phyloP scores from a whole-genome alignment of 2,329 filamentous ascomycete species.

The Trichoderma sp. region DNA sequence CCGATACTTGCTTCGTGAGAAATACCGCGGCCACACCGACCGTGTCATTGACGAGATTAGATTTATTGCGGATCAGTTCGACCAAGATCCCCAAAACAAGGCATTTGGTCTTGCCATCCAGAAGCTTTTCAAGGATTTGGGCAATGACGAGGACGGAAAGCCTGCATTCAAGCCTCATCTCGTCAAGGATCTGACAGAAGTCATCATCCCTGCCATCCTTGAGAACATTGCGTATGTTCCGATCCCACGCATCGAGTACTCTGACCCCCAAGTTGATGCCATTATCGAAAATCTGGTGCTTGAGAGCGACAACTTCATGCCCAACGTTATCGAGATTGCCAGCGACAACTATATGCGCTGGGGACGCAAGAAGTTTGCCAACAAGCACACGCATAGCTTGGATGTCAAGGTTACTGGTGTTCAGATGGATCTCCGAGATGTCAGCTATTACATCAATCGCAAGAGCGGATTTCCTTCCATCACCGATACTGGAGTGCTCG shows the following conservation, averaged over 20 bases:
- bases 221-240: conserved; percentile 88
- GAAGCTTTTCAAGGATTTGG: conserved; percentile 86
- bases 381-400: conserved; percentile 76
- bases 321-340: conserved; percentile 84
- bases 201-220: conserved; percentile 81
- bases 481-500: conserved; percentile 83
- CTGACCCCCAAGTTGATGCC: conserved; percentile 79
- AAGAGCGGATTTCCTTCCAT: conserved; percentile 91
- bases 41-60: conserved; percentile 86
- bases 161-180: conserved; percentile 89
- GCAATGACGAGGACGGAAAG: conserved; percentile 82
- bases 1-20: conserved; percentile 81
- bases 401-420: conserved; percentile 86
- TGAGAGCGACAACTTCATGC: conserved; percentile 95
- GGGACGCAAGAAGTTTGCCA: conserved; percentile 85
- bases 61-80: conserved; percentile 86
- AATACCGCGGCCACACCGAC: conserved; percentile 84
- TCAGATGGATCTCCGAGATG: conserved; percentile 88
- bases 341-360: conserved; percentile 95
- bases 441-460: conserved; percentile 92
- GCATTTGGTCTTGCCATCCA: conserved; percentile 73
- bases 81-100: conserved; percentile 83
- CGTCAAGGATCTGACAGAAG: conserved; percentile 81
- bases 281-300: conserved; percentile 93
- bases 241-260: conserved; percentile 90